Base-by-base conservation (phyloP, 352 stramenopile genomes). In the Globisporangium heterothallicum region DNA sequence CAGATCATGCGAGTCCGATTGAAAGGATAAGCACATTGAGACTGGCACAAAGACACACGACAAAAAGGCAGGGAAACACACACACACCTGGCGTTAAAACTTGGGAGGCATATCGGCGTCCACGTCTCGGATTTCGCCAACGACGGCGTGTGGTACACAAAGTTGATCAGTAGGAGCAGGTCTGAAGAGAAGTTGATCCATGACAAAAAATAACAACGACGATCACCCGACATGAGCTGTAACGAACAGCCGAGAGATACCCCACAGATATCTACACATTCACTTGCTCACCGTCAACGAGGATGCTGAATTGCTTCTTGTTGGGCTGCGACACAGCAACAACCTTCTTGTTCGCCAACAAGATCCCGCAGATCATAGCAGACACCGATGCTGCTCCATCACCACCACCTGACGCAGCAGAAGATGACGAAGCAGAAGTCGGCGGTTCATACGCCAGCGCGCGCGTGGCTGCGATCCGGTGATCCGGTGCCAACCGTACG, bases 131-230 rank as follows among this genome's bases (percentile, higher is more conserved):
- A 77, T 34, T 63, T 78, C 1, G 56, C 52, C 24, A 91, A 66
- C 35, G 74, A 85, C 34, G 75, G 72, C 19, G 74, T 78, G 56
- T 87, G 62, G 46, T 81, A 85, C n/a, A 91, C 66, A 49, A 91
- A 86, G 51, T 86, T 86, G 44, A 75, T 61, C 19, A 91, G 53
- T 21, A 91, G 56, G 24, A 84, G 24, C 29, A 91, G 55, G 49
- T 91, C 76, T 91, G 58, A 44, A 18, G 10, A 42, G 46, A 5
- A 46, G 26, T 36, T 36, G 30, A 9, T n/a, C n/a, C n/a, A n/a
- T n/a, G n/a, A n/a, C n/a, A n/a, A n/a, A n/a, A n/a, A n/a, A n/a
- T n/a, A n/a, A n/a, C n/a, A n/a, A n/a, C n/a, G n/a, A n/a, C n/a
- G n/a, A n/a, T n/a, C n/a, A n/a, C n/a, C n/a, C n/a, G n/a, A n/a